Evolutionary conservation across 2,329 filamentous ascomycete genomes (phyloP), one percentile per base, ranked within the genome.

Genomic region (Ophiostoma australiae): DNA sequence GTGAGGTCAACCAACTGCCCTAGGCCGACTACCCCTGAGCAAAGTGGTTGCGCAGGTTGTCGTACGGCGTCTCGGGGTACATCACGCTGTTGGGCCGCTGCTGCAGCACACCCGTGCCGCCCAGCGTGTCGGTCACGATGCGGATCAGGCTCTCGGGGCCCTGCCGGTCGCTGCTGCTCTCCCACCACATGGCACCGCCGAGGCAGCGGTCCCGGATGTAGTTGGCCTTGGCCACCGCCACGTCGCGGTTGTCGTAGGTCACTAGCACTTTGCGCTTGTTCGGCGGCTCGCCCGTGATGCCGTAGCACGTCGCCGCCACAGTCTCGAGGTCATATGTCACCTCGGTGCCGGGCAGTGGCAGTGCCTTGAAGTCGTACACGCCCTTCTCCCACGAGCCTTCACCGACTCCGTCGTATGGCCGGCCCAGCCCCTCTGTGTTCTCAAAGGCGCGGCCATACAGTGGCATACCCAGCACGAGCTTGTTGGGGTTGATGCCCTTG

Each of bases 161-260:
- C 2, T 80, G 77, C 77, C 89, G 89, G 78, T 97, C 94, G 0
- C 87, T 89, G 76, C 90, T 94, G 76, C 88, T 92, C 81, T 97
- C 94, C 93, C 93, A 97, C 93, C 93, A 98, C 94, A 98, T 97
- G n/a, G 86, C 92, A 23, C 94, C 94, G 1, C 93, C 94, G 0
- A 97, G 84, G 0, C 87, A 83, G 65, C 85, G 82, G 27, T 86
- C 78, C 77, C 84, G 86, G 77, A 97, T 87, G 78, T 89, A 97
- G 13, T 86, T 81, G 1, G 89, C 88, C 83, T 97, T 98, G 74
- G 81, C 78, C 74, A 83, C 82, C 3, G 89, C 90, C 78, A 93
- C 87, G 3, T 83, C 80, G 0, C 88, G 85, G 1, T 88, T 94
- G 77, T 93, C 91, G 78, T 97, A 98, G 63, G 86, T 90, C 69